Conservation (phyloP, 495 filamentous ascomycete species). For the Lentithecium fluviatile region DNA sequence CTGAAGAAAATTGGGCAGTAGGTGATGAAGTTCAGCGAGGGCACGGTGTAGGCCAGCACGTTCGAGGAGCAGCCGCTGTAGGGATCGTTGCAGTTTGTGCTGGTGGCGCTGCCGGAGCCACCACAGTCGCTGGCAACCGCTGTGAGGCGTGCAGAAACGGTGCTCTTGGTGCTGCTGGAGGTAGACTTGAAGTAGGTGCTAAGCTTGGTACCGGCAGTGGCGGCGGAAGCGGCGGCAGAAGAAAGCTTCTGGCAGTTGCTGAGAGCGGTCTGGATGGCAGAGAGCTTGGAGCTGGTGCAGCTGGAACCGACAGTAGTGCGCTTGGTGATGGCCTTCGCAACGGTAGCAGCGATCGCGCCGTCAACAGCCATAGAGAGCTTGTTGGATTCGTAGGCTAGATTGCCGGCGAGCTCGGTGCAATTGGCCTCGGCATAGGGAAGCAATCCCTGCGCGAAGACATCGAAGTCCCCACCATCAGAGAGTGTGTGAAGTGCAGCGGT, state of each 20-base stretch:
- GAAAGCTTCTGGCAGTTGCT: slow-evolving; percentile 53
- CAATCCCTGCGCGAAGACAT: slow-evolving; percentile 50
- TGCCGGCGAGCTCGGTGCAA: slow-evolving; percentile 49
- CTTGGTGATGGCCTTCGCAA: slow-evolving; percentile 46
- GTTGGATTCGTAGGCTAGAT: slow-evolving; percentile 48
- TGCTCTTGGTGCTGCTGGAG: slow-evolving; percentile 43
- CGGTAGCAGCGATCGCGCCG: slow-evolving; percentile 49
- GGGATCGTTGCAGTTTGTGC: slow-evolving; percentile 54
- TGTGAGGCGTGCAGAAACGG: slow-evolving; percentile 53
- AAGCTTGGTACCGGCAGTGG: slow-evolving; percentile 46
- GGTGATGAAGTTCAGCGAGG: slow-evolving; percentile 52
- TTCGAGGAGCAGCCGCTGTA: slow-evolving; percentile 52
- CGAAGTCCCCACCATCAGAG: slow-evolving; percentile 49
- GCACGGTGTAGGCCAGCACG: slow-evolving; percentile 59
- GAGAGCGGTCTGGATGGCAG: slow-evolving; percentile 50
- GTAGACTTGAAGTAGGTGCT: slow-evolving; percentile 63
- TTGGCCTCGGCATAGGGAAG: slow-evolving; percentile 52
- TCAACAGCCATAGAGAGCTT: slow-evolving; percentile 52
- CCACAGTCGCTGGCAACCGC: slow-evolving; percentile 54
- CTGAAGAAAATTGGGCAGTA: slow-evolving; percentile 59
- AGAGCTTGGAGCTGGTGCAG: slow-evolving; percentile 49
- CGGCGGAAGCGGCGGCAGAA: slow-evolving; percentile 54
- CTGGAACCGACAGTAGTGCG: slow-evolving; percentile 51
- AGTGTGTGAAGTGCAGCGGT: slow-evolving; percentile 59
- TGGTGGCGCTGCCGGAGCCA: slow-evolving; percentile 47